Conservation (phyloP, 2,329 filamentous ascomycete genomes). For the Cladorrhinum sp. region DNA sequence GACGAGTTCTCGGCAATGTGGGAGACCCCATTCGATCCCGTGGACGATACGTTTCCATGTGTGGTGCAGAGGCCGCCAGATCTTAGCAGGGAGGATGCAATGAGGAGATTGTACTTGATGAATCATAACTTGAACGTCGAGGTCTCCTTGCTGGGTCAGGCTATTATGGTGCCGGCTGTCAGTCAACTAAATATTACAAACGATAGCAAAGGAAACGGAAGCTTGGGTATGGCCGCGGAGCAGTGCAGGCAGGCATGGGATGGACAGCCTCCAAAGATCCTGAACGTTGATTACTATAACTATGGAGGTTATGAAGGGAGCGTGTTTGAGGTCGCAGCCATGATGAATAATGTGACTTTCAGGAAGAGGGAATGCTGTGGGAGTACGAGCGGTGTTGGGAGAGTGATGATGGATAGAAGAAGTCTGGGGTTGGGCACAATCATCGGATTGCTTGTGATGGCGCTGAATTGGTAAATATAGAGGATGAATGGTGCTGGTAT, state of each 20-base stretch:
- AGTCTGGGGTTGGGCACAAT: conserved; percentile 3
- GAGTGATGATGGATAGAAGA: conserved; percentile 35
- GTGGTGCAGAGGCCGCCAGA: conserved; percentile 71
- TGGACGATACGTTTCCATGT: conserved; percentile 68
- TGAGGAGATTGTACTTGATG: conserved; percentile 70
- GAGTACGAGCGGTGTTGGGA: conserved; percentile 50
- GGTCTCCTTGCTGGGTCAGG: conserved; percentile 62
- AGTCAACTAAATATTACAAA: conserved; percentile 71
- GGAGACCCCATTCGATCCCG: conserved; percentile 83
- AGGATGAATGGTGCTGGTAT: background rate
- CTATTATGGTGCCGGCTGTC: conserved; percentile 69
- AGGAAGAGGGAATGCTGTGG: conserved; percentile 55
- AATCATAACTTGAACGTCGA: conserved; percentile 91
- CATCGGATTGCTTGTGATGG: conserved; percentile 10
- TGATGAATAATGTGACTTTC: conserved; percentile 71
- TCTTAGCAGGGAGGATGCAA: conserved; percentile 51
- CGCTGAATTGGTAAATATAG: conserved; percentile 9
- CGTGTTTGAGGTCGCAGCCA: conserved; percentile 71
- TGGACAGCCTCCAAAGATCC: conserved; percentile 67
- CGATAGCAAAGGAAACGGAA: conserved; percentile 60
- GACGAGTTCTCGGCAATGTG: conserved; percentile 87
- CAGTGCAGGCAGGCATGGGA: conserved; percentile 61
- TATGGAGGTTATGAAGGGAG: conserved; percentile 62
- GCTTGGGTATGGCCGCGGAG: conserved; percentile 61
- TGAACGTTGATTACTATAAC: conserved; percentile 87